phyloP scores from a whole-genome alignment of 2,329 filamentous ascomycete genomes.

The Thielaviopsis punctulata region DNA sequence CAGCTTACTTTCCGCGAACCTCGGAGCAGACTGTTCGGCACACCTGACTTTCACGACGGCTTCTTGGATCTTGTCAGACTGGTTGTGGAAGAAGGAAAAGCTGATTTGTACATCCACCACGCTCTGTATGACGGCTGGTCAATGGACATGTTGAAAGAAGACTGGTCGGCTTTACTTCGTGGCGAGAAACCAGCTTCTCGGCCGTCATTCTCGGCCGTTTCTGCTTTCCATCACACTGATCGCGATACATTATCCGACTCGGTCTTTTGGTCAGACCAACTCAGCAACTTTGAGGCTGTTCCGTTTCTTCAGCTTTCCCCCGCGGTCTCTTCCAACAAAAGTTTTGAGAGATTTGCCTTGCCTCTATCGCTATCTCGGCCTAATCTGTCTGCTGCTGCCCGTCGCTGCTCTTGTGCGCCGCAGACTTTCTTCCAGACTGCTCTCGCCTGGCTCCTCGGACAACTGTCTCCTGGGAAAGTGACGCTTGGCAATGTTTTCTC shows the following conservation, averaged over 20 bases:
- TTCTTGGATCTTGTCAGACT: not conserved
- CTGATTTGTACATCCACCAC: constrained; percentile 54
- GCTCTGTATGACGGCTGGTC: constrained; percentile 91
- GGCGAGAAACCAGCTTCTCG: constrained; percentile 20
- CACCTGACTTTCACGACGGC: not conserved
- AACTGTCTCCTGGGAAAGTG: constrained; percentile 46
- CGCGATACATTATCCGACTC: not conserved
- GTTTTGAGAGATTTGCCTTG: not conserved
- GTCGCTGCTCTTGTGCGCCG: not conserved
- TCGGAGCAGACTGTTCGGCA: not conserved
- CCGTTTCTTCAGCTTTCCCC: constrained; percentile 1
- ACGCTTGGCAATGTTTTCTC: constrained; percentile 68
- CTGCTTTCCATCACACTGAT: constrained; percentile 25
- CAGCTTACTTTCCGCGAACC: constrained; percentile 43
- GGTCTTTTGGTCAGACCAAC: constrained; percentile 5
- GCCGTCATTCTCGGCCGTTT: constrained; percentile 45
- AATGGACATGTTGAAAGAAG: constrained; percentile 52
- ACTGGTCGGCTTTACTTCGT: constrained; percentile 38
- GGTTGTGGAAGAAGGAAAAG: constrained; percentile 11
- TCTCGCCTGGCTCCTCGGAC: constrained; percentile 45
- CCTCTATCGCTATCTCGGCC: not conserved
- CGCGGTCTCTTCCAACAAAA: not conserved
- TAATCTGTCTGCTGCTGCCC: not conserved
- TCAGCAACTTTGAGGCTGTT: not conserved
- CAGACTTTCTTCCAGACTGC: constrained; percentile 52